These are phyloP conservation scores for Brettanomyces bruxellensis DNA, from an alignment of 805 yeast genomes.

Conservation along the genomic window DNA sequence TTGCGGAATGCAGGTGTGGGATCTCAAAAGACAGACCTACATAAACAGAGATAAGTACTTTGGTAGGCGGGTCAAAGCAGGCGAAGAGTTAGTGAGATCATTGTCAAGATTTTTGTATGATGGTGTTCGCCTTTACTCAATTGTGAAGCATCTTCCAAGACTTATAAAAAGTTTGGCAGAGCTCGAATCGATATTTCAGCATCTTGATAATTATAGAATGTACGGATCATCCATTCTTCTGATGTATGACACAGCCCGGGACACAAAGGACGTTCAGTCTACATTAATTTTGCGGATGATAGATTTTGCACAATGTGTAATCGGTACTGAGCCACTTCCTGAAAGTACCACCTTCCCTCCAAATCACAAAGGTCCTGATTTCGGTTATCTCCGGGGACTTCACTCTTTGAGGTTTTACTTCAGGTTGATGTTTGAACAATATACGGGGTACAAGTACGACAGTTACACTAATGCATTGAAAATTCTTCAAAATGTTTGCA, in stretches of 20 bases:
- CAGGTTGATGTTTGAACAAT: conserved; percentile 43
- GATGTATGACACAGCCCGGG: conserved; percentile 70
- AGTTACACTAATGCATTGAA: conserved; percentile 12
- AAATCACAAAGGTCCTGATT: conserved; percentile 55
- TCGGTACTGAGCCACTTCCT: conserved; percentile 44
- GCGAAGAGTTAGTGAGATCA: conserved; percentile 69
- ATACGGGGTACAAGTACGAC: conserved; percentile 33
- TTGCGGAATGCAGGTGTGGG: conserved; percentile 92
- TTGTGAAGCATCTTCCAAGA: conserved; percentile 57
- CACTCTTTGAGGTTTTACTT: conserved; percentile 64
- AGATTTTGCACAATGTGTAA: conserved; percentile 92
- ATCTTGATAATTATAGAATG: conserved; percentile 68
- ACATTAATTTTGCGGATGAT: conserved; percentile 57
- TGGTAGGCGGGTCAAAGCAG: conserved; percentile 69
- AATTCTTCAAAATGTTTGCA: conserved; percentile 9
- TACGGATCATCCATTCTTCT: conserved; percentile 86
- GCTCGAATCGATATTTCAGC: conserved; percentile 43
- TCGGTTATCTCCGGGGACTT: conserved; percentile 81
- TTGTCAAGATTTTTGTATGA: conserved; percentile 73
- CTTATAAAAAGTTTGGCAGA: conserved; percentile 53
- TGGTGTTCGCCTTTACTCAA: conserved; percentile 50
- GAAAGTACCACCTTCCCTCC: conserved; percentile 61
- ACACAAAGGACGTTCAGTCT: conserved; percentile 8
- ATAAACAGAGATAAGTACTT: conserved; percentile 83
- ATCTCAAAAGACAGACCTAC: conserved; percentile 33